Conservation (phyloP, 345 rosid genomes). For the Brassica nigra region DNA sequence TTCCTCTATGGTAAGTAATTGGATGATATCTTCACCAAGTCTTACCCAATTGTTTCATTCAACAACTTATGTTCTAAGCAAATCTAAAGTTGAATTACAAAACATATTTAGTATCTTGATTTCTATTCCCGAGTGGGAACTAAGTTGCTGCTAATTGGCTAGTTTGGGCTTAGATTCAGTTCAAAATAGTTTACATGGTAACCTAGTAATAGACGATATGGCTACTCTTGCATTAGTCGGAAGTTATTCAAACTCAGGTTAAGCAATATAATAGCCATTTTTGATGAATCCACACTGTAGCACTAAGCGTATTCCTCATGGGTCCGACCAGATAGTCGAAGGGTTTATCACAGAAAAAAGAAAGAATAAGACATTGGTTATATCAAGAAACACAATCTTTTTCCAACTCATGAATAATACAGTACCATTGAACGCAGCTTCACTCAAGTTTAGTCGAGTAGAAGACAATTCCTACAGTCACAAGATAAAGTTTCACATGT, state of each 20-base stretch:
- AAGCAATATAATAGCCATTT: no score
- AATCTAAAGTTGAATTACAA: not conserved
- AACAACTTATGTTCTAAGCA: not conserved
- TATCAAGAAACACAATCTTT: conserved; percentile 20
- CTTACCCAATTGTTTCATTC: not conserved
- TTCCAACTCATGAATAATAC: conserved; percentile 52
- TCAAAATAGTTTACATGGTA: not conserved
- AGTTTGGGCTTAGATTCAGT: no score
- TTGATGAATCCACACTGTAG: no score
- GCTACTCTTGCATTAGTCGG: no score
- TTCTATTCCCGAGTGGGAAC: no score
- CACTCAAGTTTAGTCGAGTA: conserved; percentile 39
- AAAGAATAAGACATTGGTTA: not conserved
- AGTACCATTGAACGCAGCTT: conserved; percentile 46
- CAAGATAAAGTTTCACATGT: conserved; percentile 59
- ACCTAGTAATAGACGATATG: not conserved
- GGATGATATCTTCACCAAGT: not conserved
- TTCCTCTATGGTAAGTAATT: not conserved
- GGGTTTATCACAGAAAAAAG: no score
- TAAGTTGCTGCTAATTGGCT: no score
- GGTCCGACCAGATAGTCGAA: no score
- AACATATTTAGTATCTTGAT: not conserved
- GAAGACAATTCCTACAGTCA: conserved; percentile 59
- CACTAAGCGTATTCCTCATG: no score
- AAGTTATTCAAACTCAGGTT: no score